Evolutionary conservation across 768 basidiomycete genomes (phyloP).

Genomic region (Coprinopsis strossmayeri): DNA sequence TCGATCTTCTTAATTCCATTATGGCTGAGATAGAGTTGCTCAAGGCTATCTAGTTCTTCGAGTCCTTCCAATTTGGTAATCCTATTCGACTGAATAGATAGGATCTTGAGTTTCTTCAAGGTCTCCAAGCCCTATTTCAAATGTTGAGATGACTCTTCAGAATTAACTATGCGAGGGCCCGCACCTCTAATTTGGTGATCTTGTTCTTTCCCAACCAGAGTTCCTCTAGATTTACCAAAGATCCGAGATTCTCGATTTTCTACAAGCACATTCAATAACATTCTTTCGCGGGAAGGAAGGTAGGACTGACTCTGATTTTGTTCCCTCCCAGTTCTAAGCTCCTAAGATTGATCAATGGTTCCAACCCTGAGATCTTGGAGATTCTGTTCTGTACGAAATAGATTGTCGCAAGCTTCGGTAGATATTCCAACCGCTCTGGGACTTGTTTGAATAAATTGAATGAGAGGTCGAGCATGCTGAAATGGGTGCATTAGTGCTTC

Average conservation of each 20-base stretch:
- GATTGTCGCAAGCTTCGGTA: constrained; percentile 63
- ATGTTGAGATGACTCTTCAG: constrained; percentile 1
- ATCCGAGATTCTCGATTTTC: constrained; percentile 85
- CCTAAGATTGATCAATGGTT: constrained; percentile 47
- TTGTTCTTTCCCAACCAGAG: constrained; percentile 99
- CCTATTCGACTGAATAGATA: constrained; percentile 92
- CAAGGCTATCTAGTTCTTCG: constrained; percentile 63
- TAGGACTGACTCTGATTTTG: constrained; percentile 65
- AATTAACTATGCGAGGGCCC: neutral
- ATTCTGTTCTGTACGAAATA: constrained; percentile 99
- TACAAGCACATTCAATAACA: constrained; percentile 30
- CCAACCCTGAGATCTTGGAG: constrained; percentile 64
- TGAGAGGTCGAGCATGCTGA: constrained; percentile 83
- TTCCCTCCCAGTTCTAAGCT: constrained; percentile 95
- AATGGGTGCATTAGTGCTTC: constrained; percentile 4
- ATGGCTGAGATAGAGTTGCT: constrained; percentile 91
- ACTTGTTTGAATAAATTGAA: constrained; percentile 83
- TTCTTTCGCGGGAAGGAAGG: neutral
- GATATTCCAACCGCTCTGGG: constrained; percentile 52
- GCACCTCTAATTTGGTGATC: constrained; percentile 69
- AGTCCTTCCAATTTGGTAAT: constrained; percentile 84
- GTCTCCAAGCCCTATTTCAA: constrained; percentile 55
- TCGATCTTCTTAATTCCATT: constrained; percentile 84
- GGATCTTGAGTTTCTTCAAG: constrained; percentile 70
- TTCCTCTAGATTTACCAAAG: constrained; percentile 79